phyloP scores from a whole-genome alignment of 1,284 basidiomycete genomes.

The Violaceomyces palustris region DNA sequence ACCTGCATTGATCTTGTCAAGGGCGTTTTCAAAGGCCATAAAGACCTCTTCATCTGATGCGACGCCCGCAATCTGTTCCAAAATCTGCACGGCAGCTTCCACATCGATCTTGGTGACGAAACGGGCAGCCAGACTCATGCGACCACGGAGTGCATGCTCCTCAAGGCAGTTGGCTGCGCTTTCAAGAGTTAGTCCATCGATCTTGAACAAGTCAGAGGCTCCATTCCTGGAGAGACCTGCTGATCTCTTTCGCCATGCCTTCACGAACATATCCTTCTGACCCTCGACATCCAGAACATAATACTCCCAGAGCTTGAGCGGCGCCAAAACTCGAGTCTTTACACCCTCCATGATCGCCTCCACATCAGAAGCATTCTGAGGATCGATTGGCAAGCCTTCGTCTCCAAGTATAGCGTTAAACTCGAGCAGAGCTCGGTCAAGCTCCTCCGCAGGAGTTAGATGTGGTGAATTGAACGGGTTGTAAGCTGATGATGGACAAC shows the following conservation, averaged over 20 bases:
- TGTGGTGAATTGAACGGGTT: slow-evolving; percentile 45
- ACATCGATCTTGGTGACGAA: slow-evolving; percentile 35
- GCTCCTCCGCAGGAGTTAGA: slow-evolving; percentile 43
- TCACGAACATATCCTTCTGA: slow-evolving; percentile 14
- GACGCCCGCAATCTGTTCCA: slow-evolving; percentile 8
- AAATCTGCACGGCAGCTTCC: slow-evolving; percentile 12
- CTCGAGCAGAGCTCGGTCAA: slow-evolving; percentile 33
- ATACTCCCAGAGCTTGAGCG: slow-evolving; percentile 45
- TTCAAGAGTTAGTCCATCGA: too few species aligned
- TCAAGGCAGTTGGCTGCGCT: slow-evolving; percentile 15
- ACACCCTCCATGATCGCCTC: slow-evolving; percentile 31
- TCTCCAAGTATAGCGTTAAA: slow-evolving; percentile 20
- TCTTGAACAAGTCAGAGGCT: too few species aligned
- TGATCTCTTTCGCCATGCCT: slow-evolving; percentile 8
- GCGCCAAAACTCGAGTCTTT: slow-evolving; percentile 27
- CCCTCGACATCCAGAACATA: slow-evolving; percentile 39
- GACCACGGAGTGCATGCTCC: slow-evolving; percentile 26
- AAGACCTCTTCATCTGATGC: slow-evolving; percentile 10
- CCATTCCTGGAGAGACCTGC: too few species aligned
- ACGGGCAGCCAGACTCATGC: slow-evolving; percentile 26
- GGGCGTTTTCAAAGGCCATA: slow-evolving; percentile 18
- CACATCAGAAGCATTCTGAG: slow-evolving; percentile 28
- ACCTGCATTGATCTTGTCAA: slow-evolving; percentile 34
- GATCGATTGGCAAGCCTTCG: slow-evolving; percentile 25
- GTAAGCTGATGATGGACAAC: slow-evolving; percentile 21